These are phyloP conservation scores for Trypanosoma boissoni DNA, from an alignment of 208 protist species.

Conservation along the genomic window DNA sequence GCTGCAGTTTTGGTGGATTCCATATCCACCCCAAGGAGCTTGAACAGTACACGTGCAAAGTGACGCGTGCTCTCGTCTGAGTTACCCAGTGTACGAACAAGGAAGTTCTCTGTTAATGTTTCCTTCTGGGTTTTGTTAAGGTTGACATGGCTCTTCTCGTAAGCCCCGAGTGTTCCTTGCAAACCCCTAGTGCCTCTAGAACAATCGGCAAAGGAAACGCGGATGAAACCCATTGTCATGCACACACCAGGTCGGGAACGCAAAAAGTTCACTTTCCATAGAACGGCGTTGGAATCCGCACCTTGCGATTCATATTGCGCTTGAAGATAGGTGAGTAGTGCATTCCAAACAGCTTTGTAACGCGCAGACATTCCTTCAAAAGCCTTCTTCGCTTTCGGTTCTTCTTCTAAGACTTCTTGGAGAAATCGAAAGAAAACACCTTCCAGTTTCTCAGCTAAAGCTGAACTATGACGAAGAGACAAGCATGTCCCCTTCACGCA, in stretches of 20 bases:
- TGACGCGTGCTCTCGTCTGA: too few relatives aligned
- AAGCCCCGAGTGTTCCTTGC: too few relatives aligned
- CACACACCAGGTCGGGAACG: slow-evolving; percentile 35
- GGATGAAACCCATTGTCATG: slow-evolving; percentile 51
- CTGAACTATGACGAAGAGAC: slow-evolving; percentile 16
- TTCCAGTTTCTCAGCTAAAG: slow-evolving; percentile 36
- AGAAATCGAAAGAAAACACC: slow-evolving; percentile 43
- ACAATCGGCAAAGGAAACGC: too few relatives aligned
- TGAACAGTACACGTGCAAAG: too few relatives aligned
- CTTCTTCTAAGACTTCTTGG: slow-evolving; percentile 40
- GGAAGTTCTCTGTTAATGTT: too few relatives aligned
- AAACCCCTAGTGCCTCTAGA: too few relatives aligned
- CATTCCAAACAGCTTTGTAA: slow-evolving; percentile 73
- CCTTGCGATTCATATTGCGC: slow-evolving; percentile 19
- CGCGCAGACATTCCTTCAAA: slow-evolving; percentile 53
- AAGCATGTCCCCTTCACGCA: slow-evolving; percentile 81
- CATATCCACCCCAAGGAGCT: too few relatives aligned
- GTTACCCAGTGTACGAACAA: too few relatives aligned
- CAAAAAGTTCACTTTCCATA: slow-evolving; percentile 68
- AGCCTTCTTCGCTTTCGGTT: slow-evolving; percentile 34
- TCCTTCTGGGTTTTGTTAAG: too few relatives aligned
- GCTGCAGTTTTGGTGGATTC: too few relatives aligned
- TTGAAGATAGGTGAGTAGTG: slow-evolving; percentile 58
- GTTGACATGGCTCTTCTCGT: too few relatives aligned
- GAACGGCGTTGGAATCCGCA: slow-evolving; percentile 21